phyloP scores from a whole-genome alignment of 2,329 filamentous ascomycete species.

The Ceratocystis destructans region DNA sequence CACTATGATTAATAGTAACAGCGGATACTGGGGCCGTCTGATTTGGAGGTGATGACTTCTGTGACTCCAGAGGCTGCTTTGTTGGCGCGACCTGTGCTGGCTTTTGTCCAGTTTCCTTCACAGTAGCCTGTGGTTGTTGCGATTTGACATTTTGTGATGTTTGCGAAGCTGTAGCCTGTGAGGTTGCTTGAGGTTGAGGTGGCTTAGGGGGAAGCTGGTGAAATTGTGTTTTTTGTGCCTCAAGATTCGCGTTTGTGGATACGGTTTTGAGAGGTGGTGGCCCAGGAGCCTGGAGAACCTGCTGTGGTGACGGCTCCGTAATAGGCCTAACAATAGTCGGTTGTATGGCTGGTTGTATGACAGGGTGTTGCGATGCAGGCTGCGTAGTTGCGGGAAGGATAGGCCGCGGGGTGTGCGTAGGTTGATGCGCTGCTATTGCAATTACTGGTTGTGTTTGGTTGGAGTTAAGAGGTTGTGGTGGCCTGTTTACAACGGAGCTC shows the following conservation, averaged over 20 bases:
- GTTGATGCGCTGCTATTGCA: background rate
- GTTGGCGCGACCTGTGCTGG: background rate
- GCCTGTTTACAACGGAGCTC: background rate
- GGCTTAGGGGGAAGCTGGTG: slow-evolving; percentile 22
- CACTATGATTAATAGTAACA: background rate
- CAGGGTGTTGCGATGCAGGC: background rate
- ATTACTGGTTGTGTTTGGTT: background rate
- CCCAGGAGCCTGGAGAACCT: slow-evolving; percentile 17
- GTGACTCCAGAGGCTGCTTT: background rate
- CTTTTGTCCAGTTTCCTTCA: background rate
- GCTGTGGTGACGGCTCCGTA: background rate
- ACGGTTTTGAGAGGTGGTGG: background rate
- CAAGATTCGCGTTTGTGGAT: slow-evolving; percentile 21
- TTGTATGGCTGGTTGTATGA: slow-evolving; percentile 1
- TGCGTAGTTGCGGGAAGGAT: background rate
- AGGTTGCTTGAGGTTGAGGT: background rate
- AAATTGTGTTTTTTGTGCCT: slow-evolving; percentile 26
- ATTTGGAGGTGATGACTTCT: background rate
- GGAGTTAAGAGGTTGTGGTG: slow-evolving; percentile 8
- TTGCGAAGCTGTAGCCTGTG: background rate
- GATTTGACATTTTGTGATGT: background rate
- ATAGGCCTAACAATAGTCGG: background rate
- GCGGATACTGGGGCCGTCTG: background rate
- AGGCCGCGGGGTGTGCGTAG: background rate
- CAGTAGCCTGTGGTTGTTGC: background rate